Conservation (phyloP, 257 asterid species). For the Primulina eburnea region DNA sequence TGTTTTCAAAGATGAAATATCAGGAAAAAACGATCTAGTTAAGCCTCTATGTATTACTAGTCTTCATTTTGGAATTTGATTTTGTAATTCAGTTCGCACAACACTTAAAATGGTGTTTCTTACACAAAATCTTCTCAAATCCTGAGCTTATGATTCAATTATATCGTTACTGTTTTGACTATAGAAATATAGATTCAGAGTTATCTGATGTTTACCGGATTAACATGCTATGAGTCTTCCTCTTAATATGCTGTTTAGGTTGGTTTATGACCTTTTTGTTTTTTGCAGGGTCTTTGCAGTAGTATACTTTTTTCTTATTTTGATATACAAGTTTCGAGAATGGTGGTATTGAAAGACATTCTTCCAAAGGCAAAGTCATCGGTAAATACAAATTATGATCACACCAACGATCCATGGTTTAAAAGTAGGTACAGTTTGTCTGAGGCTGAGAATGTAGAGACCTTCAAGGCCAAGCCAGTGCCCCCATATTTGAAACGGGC, state of each 20-base stretch:
- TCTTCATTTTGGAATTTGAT: not conserved
- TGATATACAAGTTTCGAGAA: constrained; percentile 23
- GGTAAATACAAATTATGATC: constrained; percentile 37
- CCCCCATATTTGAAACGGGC: constrained; percentile 74
- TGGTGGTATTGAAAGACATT: constrained; percentile 45
- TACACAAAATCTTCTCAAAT: not conserved
- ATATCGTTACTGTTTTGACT: not conserved
- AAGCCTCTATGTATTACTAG: not conserved
- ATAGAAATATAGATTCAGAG: not conserved
- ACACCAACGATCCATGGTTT: constrained; percentile 56
- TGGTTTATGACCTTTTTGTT: not conserved
- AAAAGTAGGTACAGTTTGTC: constrained; percentile 48
- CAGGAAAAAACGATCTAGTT: not conserved
- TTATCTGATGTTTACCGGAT: not conserved
- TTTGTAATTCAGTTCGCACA: too few species aligned
- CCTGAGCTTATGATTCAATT: not conserved
- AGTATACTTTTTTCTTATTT: not conserved
- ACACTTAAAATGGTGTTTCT: too few species aligned
- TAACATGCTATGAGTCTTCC: not conserved
- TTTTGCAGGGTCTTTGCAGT: constrained; percentile 21
- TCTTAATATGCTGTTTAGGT: not conserved
- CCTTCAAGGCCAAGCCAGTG: constrained; percentile 54
- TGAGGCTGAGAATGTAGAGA: constrained; percentile 54
- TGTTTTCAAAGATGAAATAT: not conserved
- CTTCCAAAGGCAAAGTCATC: constrained; percentile 52